These are phyloP conservation scores for Tolypocladium ovalisporum DNA, from an alignment of 2,329 filamentous ascomycete genomes.

Conservation along the genomic window DNA sequence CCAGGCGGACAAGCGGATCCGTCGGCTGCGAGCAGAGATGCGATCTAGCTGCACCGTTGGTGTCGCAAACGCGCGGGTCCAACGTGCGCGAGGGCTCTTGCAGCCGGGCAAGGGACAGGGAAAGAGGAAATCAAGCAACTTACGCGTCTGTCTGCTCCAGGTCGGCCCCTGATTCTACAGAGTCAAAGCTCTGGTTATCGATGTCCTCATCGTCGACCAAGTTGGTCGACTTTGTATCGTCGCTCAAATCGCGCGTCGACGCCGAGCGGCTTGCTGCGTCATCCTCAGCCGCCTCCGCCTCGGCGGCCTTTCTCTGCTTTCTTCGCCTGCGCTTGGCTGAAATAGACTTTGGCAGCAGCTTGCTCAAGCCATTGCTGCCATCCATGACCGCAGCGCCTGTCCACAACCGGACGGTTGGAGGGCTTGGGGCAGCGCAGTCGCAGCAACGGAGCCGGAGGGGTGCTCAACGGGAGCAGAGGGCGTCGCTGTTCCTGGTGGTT, in stretches of 20 bases:
- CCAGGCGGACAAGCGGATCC: neutral
- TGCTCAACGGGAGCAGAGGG: neutral
- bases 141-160: slow-evolving; percentile 6
- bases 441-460: neutral
- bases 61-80: neutral
- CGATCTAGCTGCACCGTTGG: neutral
- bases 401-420: neutral
- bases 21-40: neutral
- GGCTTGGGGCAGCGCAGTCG: neutral
- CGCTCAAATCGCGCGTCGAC: slow-evolving; percentile 20
- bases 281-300: slow-evolving; percentile 15
- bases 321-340: slow-evolving; percentile 36
- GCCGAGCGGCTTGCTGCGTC: slow-evolving; percentile 20
- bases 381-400: slow-evolving; percentile 2
- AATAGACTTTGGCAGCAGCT: slow-evolving; percentile 42
- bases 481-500: neutral
- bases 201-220: slow-evolving; percentile 21
- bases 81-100: neutral
- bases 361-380: slow-evolving; percentile 28
- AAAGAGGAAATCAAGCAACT: neutral
- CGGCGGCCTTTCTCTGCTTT: slow-evolving; percentile 30
- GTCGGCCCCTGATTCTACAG: slow-evolving; percentile 23
- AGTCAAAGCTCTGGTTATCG: slow-evolving; percentile 20
- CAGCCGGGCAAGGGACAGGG: neutral
- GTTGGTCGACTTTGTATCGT: slow-evolving; percentile 16